Conservation (phyloP, 805 yeast species). For the Ogataea zsoltii region DNA sequence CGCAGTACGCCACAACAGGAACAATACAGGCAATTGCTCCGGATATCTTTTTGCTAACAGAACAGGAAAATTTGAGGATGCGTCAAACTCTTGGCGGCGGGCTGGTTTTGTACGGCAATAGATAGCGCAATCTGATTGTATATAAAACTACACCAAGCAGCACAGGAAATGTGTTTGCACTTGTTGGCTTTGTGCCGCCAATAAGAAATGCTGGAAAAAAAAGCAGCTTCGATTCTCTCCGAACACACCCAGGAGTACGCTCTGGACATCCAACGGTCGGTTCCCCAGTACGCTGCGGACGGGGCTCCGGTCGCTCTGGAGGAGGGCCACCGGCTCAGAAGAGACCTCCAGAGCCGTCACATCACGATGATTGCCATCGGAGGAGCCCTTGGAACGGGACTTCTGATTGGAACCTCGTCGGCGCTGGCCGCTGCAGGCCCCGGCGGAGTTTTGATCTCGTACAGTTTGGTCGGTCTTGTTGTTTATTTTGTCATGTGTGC, state of each 20-base stretch:
- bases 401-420: slow-evolving; percentile 73
- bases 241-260: slow-evolving; percentile 47
- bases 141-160: too few relatives aligned
- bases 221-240: slow-evolving; percentile 17
- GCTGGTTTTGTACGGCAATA: too few relatives aligned
- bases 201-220: slow-evolving; percentile 2
- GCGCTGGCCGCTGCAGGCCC: slow-evolving; percentile 75
- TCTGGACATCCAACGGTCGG: slow-evolving; percentile 45
- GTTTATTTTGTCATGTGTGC: slow-evolving; percentile 66
- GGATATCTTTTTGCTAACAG: neutral
- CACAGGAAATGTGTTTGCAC: too few relatives aligned
- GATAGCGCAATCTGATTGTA: too few relatives aligned
- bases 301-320: slow-evolving; percentile 39
- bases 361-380: slow-evolving; percentile 71
- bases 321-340: slow-evolving; percentile 47
- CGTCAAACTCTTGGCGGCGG: too few relatives aligned
- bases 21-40: neutral
- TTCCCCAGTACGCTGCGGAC: slow-evolving; percentile 9
- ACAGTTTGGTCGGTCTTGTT: slow-evolving; percentile 66
- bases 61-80: too few relatives aligned
- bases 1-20: neutral
- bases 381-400: slow-evolving; percentile 82
- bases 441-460: slow-evolving; percentile 60
- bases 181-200: too few relatives aligned
- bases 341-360: slow-evolving; percentile 50